Evolutionary conservation across 164 flowering plant species (phyloP).

Genomic region (Litsea cubeba): DNA sequence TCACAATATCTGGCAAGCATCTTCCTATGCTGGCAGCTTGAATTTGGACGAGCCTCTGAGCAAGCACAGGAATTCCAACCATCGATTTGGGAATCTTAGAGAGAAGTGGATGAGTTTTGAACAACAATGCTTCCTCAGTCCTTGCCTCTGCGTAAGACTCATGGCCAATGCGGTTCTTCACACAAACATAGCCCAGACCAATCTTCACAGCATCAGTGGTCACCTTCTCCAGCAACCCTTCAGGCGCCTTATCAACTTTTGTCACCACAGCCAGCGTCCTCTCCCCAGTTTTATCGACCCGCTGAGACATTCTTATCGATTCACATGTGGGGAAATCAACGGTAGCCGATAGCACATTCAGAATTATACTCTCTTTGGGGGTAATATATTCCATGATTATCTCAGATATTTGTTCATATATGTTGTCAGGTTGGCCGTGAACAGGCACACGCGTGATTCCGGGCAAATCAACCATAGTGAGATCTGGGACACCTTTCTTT

Average conservation of each 20-base stretch:
- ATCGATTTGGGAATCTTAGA: slow-evolving; percentile 19
- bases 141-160: slow-evolving; percentile 39
- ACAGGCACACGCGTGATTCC: slow-evolving; percentile 48
- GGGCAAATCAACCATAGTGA: slow-evolving; percentile 38
- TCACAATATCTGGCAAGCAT: slow-evolving; percentile 29
- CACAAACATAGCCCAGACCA: slow-evolving; percentile 42
- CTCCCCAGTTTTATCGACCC: slow-evolving; percentile 34
- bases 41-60: slow-evolving; percentile 29
- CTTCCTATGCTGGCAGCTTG: slow-evolving; percentile 26
- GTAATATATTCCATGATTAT: slow-evolving; percentile 39
- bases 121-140: slow-evolving; percentile 23
- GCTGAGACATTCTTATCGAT: slow-evolving; percentile 50
- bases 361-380: slow-evolving; percentile 40
- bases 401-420: slow-evolving; percentile 37
- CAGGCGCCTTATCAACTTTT: slow-evolving; percentile 38
- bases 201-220: slow-evolving; percentile 41
- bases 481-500: slow-evolving; percentile 27
- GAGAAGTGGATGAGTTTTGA: slow-evolving; percentile 23
- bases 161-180: slow-evolving; percentile 41
- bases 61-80: slow-evolving; percentile 31
- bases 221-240: slow-evolving; percentile 24
- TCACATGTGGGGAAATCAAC: slow-evolving; percentile 53
- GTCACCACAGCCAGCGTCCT: slow-evolving; percentile 48
- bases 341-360: slow-evolving; percentile 40
- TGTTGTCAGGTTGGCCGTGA: slow-evolving; percentile 45